Evolutionary conservation across 2,329 filamentous ascomycete species (phyloP).

Genomic region (Colletotrichum neosansevieriae): DNA sequence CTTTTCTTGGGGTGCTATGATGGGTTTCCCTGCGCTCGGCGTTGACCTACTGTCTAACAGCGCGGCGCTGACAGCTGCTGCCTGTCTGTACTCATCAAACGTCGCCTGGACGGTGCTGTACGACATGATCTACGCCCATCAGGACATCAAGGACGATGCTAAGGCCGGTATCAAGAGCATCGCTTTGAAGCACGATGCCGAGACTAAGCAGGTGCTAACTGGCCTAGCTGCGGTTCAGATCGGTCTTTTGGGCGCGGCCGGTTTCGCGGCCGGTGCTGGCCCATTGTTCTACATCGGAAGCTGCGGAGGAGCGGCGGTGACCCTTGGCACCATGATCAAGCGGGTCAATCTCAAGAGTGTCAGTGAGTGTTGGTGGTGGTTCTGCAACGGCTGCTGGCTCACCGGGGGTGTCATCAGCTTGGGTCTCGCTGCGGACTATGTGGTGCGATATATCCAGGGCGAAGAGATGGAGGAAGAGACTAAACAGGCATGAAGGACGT

Average conservation of each 20-base stretch:
- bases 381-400: constrained; percentile 77
- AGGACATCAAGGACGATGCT: constrained; percentile 88
- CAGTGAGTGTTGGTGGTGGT: constrained; percentile 82
- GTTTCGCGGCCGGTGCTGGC: constrained; percentile 74
- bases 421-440: constrained; percentile 71
- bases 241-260: constrained; percentile 76
- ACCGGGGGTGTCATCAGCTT: constrained; percentile 73
- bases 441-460: constrained; percentile 59
- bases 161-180: constrained; percentile 92
- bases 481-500: not conserved
- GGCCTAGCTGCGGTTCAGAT: constrained; percentile 78
- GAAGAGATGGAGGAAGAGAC: constrained; percentile 43
- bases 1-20: constrained; percentile 89
- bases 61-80: constrained; percentile 73
- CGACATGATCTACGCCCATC: constrained; percentile 94
- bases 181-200: constrained; percentile 80
- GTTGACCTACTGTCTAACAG: constrained; percentile 77
- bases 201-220: constrained; percentile 81
- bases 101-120: constrained; percentile 90
- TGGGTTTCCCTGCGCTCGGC: constrained; percentile 88
- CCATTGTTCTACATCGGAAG: constrained; percentile 77
- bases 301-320: constrained; percentile 72
- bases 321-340: constrained; percentile 75
- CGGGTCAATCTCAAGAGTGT: constrained; percentile 74
- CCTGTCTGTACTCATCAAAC: constrained; percentile 80